Percentiles rank a stretch among this genome's conserved stretches.
Conservation (phyloP, 1,139 yeast genomes). For the Nakaseomyces nivariensis region DNA sequence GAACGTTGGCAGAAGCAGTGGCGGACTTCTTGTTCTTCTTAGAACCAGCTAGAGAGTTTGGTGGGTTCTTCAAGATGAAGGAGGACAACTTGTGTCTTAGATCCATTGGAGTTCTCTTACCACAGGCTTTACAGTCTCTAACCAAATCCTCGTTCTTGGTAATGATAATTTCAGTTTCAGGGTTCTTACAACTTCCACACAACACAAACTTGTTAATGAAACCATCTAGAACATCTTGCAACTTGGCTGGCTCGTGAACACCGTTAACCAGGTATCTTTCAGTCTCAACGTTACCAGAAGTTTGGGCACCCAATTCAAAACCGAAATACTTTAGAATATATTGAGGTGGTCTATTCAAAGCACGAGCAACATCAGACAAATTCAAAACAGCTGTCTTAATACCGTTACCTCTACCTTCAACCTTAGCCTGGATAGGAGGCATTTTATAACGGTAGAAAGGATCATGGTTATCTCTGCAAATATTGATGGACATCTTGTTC, state of each 20-base stretch:
- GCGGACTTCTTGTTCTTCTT: conserved; percentile 67
- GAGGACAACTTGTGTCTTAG: conserved; percentile 80
- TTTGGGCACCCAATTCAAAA: conserved; percentile 94
- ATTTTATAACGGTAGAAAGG: conserved; percentile 98
- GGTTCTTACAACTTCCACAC: conserved; percentile 93
- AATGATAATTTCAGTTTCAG: conserved; percentile 87
- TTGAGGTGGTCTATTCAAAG: conserved; percentile 85
- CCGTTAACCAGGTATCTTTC: conserved; percentile 94
- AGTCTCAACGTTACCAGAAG: conserved; percentile 63
- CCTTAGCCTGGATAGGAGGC: conserved; percentile 96
- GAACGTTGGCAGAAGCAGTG: conserved; percentile 84
- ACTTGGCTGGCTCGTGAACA: conserved; percentile 79
- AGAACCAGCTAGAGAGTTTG: conserved; percentile 44
- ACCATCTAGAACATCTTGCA: conserved; percentile 91
- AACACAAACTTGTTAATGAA: conserved; percentile 87
- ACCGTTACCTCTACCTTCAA: conserved; percentile 99
- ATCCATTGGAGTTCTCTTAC: conserved; percentile 76
- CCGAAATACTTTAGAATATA: conserved; percentile 93
- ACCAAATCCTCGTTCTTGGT: conserved; percentile 68
- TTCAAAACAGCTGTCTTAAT: conserved; percentile 91
- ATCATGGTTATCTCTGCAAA: conserved; percentile 94
- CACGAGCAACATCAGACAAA: conserved; percentile 87
- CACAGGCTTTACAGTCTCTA: conserved; percentile 98
- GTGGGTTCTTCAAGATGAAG: conserved; percentile 88
- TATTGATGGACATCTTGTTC: conserved; percentile 74